Percentiles rank a stretch among this genome's conserved stretches.
Conservation (phyloP, 768 basidiomycete genomes). For the Omphalotus guepiniiformis region DNA sequence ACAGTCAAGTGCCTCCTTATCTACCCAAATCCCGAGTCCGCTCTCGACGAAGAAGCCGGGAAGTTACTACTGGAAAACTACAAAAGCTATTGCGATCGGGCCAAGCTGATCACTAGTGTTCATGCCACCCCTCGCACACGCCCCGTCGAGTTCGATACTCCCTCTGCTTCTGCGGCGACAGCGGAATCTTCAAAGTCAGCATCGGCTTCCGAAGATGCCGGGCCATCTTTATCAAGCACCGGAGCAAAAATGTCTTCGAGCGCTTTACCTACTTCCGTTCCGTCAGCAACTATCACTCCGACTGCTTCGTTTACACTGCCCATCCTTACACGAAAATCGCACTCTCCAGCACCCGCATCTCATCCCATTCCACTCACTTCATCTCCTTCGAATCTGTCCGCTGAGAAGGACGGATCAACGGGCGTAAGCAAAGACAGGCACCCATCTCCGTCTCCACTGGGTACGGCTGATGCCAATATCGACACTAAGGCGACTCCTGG, state of each 20-base stretch:
- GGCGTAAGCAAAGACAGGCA: conserved; percentile 52
- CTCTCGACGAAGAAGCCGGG: conserved; percentile 93
- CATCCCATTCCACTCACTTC: conserved; percentile 37
- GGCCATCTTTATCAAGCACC: conserved; percentile 27
- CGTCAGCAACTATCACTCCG: conserved; percentile 19
- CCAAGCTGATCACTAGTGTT: conserved; percentile 84
- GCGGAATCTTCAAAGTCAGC: conserved; percentile 9
- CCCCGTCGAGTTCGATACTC: conserved; percentile 67
- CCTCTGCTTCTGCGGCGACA: conserved; percentile 20
- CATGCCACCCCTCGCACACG: conserved; percentile 80
- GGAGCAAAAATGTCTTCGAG: conserved; percentile 19
- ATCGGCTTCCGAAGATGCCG: conserved; percentile 14
- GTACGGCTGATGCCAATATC: conserved; percentile 70
- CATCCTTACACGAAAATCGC: conserved; percentile 39
- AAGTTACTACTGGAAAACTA: conserved; percentile 90
- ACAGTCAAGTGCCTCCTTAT: conserved; percentile 95
- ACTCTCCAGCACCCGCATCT: conserved; percentile 39
- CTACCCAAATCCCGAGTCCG: conserved; percentile 95
- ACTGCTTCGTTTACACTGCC: conserved; percentile 35
- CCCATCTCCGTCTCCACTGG: conserved; percentile 63
- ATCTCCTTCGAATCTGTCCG: conserved; percentile 29
- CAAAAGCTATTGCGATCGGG: conserved; percentile 80
- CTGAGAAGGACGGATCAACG: conserved; percentile 31
- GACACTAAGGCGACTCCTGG: conserved; percentile 31
- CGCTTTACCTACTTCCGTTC: conserved; percentile 26